These are phyloP conservation scores for Inonotus hispidus DNA, from an alignment of 1,284 basidiomycete genomes.

Conservation along the genomic window DNA sequence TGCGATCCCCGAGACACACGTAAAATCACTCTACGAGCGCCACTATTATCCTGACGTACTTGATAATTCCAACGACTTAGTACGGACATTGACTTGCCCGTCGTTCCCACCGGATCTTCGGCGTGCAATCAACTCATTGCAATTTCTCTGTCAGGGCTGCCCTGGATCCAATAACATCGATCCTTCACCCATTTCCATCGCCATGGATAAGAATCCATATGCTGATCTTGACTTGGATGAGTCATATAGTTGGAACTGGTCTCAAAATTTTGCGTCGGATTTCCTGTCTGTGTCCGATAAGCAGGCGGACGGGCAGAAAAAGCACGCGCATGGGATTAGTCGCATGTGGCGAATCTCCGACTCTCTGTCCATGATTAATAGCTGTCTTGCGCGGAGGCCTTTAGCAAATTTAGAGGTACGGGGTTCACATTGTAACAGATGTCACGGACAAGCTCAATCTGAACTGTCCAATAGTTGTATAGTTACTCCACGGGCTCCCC, in stretches of 20 bases:
- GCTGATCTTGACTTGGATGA: neutral
- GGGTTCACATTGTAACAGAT: too few species aligned
- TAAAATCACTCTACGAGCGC: constrained; percentile 3
- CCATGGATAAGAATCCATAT: neutral
- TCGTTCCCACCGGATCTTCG: constrained; percentile 14
- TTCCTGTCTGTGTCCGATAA: neutral
- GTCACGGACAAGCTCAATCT: too few species aligned
- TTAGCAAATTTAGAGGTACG: constrained; percentile 16
- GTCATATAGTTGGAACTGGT: constrained; percentile 3
- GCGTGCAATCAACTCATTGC: constrained; percentile 15
- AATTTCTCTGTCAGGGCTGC: constrained; percentile 16
- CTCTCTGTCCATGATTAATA: constrained; percentile 15
- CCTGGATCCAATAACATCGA: neutral
- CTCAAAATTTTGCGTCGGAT: neutral
- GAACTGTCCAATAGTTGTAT: neutral
- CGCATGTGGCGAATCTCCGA: constrained; percentile 14
- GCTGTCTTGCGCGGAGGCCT: constrained; percentile 10
- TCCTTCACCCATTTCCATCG: neutral
- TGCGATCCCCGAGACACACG: constrained; percentile 7
- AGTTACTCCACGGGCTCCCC: neutral
- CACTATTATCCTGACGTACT: neutral
- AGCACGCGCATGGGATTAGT: neutral
- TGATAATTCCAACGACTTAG: constrained; percentile 5
- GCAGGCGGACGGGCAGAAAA: neutral
- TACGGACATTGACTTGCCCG: neutral